Base-by-base conservation (phyloP, 2,329 filamentous ascomycete species). In the Xylaria digitata region DNA sequence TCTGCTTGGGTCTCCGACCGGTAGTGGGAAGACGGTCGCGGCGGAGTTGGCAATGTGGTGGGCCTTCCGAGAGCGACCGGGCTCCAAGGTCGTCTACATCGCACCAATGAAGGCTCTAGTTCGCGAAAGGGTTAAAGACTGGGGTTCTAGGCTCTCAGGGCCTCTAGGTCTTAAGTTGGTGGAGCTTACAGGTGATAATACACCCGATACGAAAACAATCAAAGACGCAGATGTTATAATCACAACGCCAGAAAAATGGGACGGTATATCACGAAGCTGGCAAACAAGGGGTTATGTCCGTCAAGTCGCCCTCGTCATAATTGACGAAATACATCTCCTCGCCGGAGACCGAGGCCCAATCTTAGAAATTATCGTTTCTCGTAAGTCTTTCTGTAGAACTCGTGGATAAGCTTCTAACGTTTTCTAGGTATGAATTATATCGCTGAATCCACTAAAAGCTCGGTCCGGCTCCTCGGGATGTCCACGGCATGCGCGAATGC, bases 221-320 rank as follows among this genome's bases (percentile, higher is more conserved):
- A 89, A 94, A 73, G 92, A 98, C 76, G 96, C 96, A 3, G 96
- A 99, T 77, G 93, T 99, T 69, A 99, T 99, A 74, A 94, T 99
- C 74, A 99, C 96, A 0, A 99, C 96, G 0, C 96, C 96, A n/a
- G 96, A 99, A 81, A 99, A 99, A 78, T 99, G 96, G 96, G 96
- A 99, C 77, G 96, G 96, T 87, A 98, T 99, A 73, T 97, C 93
- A 74, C 92, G 96, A 87, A 97, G 93, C 76, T 99, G 96, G 96
- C 94, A 98, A 79, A 98, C 95, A 5, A 91, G 96, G 88, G 92
- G 92, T 67, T 99, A 99, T 73, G 96, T 99, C 46, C 89, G 94
- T 59, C 91, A 97, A 80, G 96, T 99, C 66, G 95, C 94, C 67
- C 83, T 99, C 17, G 96, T 99, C 59, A 97, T 99, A 69, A 99